Conservation (phyloP, 352 stramenopile species). For the Globisporangium sylvaticum region DNA sequence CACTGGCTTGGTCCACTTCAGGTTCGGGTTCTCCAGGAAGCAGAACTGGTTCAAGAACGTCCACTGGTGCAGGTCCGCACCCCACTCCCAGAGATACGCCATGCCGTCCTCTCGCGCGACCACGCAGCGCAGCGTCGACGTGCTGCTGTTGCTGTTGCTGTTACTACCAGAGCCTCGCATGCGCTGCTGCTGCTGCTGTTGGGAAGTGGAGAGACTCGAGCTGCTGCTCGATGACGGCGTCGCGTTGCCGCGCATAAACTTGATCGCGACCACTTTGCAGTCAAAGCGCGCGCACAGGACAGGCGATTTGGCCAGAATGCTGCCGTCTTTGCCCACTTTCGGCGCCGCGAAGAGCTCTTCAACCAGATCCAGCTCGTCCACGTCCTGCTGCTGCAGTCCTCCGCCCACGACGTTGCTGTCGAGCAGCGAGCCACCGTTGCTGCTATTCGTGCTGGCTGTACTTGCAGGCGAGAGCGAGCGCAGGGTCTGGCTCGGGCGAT, state of each 20-base stretch:
- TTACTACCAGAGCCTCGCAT: conserved; percentile 4
- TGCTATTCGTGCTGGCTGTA: conserved; percentile 26
- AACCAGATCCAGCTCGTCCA: conserved; percentile 68
- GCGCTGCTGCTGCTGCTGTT: conserved; percentile 10
- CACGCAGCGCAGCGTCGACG: conserved; percentile 55
- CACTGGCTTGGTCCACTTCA: conserved; percentile 77
- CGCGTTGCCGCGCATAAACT: conserved; percentile 42
- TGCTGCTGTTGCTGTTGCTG: conserved; percentile 2
- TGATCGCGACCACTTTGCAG: conserved; percentile 56
- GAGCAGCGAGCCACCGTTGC: not conserved
- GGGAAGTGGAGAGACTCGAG: not conserved
- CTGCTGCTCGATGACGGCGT: conserved; percentile 5
- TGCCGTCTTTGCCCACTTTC: conserved; percentile 52
- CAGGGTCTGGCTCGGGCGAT: not conserved
- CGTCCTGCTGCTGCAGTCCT: conserved; percentile 25
- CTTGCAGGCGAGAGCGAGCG: conserved; percentile 14
- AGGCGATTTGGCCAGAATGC: conserved; percentile 59
- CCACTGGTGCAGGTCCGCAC: conserved; percentile 71
- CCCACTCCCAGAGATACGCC: conserved; percentile 85
- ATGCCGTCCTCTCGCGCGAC: conserved; percentile 75
- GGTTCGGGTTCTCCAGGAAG: conserved; percentile 77
- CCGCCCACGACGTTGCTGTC: not conserved
- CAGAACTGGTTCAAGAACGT: conserved; percentile 80
- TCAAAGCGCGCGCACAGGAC: conserved; percentile 75
- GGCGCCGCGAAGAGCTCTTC: conserved; percentile 63